Evolutionary conservation across 371 early-diverging fungal species (phyloP), one percentile per base, ranked within the genome.

Genomic region (Zancudomyces culisetae): DNA sequence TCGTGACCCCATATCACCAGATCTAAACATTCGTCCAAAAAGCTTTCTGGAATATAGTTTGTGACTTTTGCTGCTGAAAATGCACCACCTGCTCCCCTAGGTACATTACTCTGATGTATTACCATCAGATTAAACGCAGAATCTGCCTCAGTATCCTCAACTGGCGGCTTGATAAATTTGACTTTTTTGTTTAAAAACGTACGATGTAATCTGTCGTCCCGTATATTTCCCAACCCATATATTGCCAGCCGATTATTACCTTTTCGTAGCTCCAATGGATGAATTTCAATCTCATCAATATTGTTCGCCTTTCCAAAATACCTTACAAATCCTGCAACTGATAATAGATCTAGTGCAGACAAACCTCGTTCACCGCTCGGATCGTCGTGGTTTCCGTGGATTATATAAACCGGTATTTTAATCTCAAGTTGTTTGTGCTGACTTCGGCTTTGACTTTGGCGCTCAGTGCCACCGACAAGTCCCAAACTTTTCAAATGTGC

Each of bases 341-440:
- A 72, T 8, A 99, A 68, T 29, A 95, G 60, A 61, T 98, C 90
- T 50, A 97, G 65, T 0, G 95, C 85, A 49, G 86, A 84, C 42
- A 92, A 63, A 55, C 77, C 78, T 24, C 83, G 81, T 46, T 83
- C 73, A 3, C 97, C 98, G 13, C 83, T 74, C 3, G 99, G 98
- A 74, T 98, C 98, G 61, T 99, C 99, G 60, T 99, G 99, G 70
- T 99, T 99, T 0, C 99, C 99, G 63, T 99, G 98, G 40, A 99
- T 99, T 0, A 91, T 79, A 61, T 97, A 92, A 0, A 98, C 76
- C 0, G 99, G 99, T 23, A 93, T 71, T 1, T 75, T 60, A 23
- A 98, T n/a, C n/a, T n/a, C n/a, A n/a, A n/a, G n/a, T n/a, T n/a
- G n/a, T n/a, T n/a, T n/a, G n/a, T n/a, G n/a, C n/a, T n/a, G n/a